A percentile compares a stretch with the other conserved stretches of the same genome.
These are phyloP conservation scores for Dictyostelium brefeldianum DNA, from an alignment of 78 protist species.

Conservation along the genomic window DNA sequence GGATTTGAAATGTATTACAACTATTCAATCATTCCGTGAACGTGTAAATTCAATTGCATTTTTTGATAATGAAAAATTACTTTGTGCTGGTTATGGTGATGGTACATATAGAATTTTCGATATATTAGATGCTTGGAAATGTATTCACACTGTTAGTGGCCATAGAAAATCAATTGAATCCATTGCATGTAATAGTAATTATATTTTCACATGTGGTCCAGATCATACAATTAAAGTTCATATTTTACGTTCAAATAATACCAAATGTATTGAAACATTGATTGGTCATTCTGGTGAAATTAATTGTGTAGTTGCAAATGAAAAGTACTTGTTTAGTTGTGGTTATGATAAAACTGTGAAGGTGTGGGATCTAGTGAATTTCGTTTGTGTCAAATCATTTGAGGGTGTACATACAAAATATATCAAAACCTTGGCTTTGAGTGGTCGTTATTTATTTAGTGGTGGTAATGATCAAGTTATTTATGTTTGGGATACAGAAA, in stretches of 20 bases:
- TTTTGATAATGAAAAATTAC: conserved; percentile 31
- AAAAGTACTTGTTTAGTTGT: conserved; percentile 49
- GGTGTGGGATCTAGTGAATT: too few relatives aligned
- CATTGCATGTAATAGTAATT: conserved; percentile 41
- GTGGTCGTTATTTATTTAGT: conserved; percentile 63
- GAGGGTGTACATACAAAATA: conserved; percentile 64
- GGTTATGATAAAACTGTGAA: conserved; percentile 62
- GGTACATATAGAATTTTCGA: conserved; percentile 65
- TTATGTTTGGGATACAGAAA: conserved; percentile 80
- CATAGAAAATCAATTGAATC: conserved; percentile 69
- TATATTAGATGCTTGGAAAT: conserved; percentile 31
- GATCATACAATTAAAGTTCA: conserved; percentile 75
- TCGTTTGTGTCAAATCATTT: too few relatives aligned
- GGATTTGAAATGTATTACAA: conserved; percentile 57
- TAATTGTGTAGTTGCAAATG: conserved; percentile 52
- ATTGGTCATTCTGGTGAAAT: conserved; percentile 73
- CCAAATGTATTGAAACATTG: conserved; percentile 30
- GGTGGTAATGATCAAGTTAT: conserved; percentile 71
- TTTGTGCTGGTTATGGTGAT: conserved; percentile 81
- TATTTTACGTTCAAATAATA: background rate
- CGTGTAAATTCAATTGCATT: conserved; percentile 35
- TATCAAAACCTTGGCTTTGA: conserved; percentile 31
- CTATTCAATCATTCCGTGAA: conserved; percentile 70
- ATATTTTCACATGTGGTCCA: conserved; percentile 62
- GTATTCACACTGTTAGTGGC: conserved; percentile 48